Conservation (phyloP, 352 stramenopile genomes). For the Pythium diclinum region DNA sequence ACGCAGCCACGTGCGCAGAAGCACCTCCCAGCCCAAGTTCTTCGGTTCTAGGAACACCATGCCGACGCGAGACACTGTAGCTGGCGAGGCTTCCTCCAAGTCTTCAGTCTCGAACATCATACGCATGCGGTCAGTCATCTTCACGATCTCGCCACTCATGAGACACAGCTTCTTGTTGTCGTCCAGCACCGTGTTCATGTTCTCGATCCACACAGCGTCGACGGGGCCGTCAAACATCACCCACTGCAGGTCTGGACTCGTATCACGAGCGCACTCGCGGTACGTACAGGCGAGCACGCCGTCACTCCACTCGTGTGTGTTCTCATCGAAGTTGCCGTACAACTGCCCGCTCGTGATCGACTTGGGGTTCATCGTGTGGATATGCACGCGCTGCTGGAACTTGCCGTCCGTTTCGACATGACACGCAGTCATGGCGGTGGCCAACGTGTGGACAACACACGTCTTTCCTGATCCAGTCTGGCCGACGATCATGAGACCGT, state of each 20-base stretch:
- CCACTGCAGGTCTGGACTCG: slow-evolving; percentile 87
- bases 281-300: slow-evolving; percentile 94
- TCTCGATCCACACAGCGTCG: slow-evolving; percentile 87
- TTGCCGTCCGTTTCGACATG: slow-evolving; percentile 52
- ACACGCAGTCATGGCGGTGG: slow-evolving; percentile 72
- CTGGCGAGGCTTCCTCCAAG: slow-evolving; percentile 81
- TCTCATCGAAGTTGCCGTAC: slow-evolving; percentile 94
- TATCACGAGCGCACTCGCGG: slow-evolving; percentile 86
- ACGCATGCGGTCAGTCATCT: slow-evolving; percentile 93
- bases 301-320: slow-evolving; percentile 95
- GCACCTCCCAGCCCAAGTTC: slow-evolving; percentile 87
- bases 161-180: slow-evolving; percentile 36
- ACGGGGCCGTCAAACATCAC: slow-evolving; percentile 90
- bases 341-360: slow-evolving; percentile 92
- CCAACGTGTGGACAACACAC: slow-evolving; percentile 86
- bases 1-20: slow-evolving; percentile 85
- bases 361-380: slow-evolving; percentile 94
- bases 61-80: slow-evolving; percentile 90
- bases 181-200: slow-evolving; percentile 55
- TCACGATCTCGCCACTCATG: slow-evolving; percentile 91
- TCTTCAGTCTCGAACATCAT: slow-evolving; percentile 97
- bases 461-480: slow-evolving; percentile 93
- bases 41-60: slow-evolving; percentile 94
- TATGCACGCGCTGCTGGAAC: slow-evolving; percentile 60
- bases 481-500: slow-evolving; percentile 96